A percentile compares a stretch with the other conserved stretches of the same genome.
Evolutionary conservation across 2,329 filamentous ascomycete genomes (phyloP).

Genomic region (Fusarium albosuccineum): DNA sequence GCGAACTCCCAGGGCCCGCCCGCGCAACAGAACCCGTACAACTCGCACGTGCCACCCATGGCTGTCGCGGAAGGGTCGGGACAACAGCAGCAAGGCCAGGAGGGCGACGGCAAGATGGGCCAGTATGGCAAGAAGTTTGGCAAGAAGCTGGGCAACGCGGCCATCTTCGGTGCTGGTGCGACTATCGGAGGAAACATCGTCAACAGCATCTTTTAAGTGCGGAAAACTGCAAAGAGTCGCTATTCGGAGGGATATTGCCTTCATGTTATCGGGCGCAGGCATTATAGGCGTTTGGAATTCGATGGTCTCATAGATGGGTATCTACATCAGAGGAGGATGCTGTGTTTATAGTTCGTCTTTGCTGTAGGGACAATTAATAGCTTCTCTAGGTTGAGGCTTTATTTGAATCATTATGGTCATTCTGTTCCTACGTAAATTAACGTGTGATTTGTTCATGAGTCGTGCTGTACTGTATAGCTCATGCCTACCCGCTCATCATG

Average conservation of each 20-base stretch:
- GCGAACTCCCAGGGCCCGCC: constrained; percentile 57
- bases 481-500: too few relatives aligned
- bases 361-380: neutral
- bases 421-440: too few relatives aligned
- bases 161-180: constrained; percentile 93
- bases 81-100: constrained; percentile 55
- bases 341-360: neutral
- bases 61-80: constrained; percentile 73
- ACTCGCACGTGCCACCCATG: constrained; percentile 78
- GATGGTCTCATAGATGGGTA: constrained; percentile 15
- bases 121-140: constrained; percentile 94
- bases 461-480: too few relatives aligned
- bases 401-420: neutral
- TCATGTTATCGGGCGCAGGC: constrained; percentile 12
- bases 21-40: constrained; percentile 71
- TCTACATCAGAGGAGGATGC: constrained; percentile 10
- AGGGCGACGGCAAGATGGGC: constrained; percentile 71
- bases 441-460: neutral
- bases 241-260: neutral
- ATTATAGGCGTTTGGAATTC: constrained; percentile 34
- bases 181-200: constrained; percentile 92
- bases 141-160: constrained; percentile 85
- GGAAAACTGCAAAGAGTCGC: neutral
- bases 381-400: neutral
- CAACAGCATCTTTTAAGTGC: constrained; percentile 83